These are phyloP conservation scores for Sporisorium reilianum DNA, from an alignment of 1,284 basidiomycete genomes.

Conservation along the genomic window DNA sequence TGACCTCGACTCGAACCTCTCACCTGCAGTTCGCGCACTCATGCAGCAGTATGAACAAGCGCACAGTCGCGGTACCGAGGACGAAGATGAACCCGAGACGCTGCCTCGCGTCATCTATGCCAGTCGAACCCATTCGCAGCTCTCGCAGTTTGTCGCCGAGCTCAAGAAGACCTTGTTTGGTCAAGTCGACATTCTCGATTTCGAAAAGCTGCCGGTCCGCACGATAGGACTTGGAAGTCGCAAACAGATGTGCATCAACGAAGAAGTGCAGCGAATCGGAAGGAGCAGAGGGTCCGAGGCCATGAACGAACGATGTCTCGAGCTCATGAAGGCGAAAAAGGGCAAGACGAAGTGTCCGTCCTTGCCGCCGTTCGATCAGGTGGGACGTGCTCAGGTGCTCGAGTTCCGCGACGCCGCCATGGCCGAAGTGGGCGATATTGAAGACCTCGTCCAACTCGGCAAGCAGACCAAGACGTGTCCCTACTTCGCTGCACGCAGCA, in stretches of 20 bases:
- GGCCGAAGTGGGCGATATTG: conserved; percentile 85
- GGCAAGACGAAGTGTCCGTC: conserved; percentile 74
- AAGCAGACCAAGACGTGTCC: conserved; percentile 80
- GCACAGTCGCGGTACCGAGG: conserved; percentile 43
- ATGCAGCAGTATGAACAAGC: conserved; percentile 74
- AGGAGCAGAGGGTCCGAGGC: conserved; percentile 74
- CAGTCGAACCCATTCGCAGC: conserved; percentile 93
- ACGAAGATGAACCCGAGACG: conserved; percentile 65
- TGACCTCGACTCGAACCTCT: conserved; percentile 71
- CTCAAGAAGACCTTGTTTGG: conserved; percentile 78
- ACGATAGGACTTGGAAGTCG: conserved; percentile 79
- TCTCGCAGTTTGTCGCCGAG: conserved; percentile 90
- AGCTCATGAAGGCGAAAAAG: conserved; percentile 76
- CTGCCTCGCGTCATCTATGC: conserved; percentile 81
- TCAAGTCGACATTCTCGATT: conserved; percentile 47
- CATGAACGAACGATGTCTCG: conserved; percentile 90
- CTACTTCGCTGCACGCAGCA: conserved; percentile 89
- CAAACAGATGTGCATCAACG: conserved; percentile 93
- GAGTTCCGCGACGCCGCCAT: conserved; percentile 90
- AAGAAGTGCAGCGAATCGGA: conserved; percentile 75
- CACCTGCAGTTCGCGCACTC: conserved; percentile 81
- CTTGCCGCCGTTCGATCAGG: conserved; percentile 75
- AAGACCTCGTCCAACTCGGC: conserved; percentile 86
- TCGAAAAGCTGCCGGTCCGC: conserved; percentile 42
- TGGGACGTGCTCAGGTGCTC: conserved; percentile 73